A percentile compares a stretch with the other conserved stretches of the same genome.
Conservation (phyloP, 305 asterid species). For the Lippia alba region DNA sequence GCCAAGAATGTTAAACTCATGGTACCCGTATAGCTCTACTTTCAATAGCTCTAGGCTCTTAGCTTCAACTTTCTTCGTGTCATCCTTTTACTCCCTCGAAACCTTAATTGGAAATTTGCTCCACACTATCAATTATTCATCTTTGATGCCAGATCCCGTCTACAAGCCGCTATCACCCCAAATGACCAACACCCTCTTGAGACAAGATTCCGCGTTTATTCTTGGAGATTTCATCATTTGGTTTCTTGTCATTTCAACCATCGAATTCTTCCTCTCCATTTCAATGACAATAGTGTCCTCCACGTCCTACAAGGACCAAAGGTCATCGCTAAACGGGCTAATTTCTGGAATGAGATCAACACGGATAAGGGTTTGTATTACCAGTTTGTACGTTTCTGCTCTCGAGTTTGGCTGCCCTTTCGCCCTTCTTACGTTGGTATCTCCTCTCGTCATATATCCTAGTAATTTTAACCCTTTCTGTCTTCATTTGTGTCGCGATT, state of each 20-base stretch:
- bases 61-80: neutral
- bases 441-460: conserved; percentile 32
- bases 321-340: conserved; percentile 32
- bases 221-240: conserved; percentile 32
- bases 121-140: neutral
- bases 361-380: conserved; percentile 41
- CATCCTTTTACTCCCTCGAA: conserved; percentile 27
- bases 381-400: conserved; percentile 35
- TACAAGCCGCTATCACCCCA: conserved; percentile 6
- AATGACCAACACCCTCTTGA: conserved; percentile 18
- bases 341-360: conserved; percentile 25
- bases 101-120: conserved; percentile 4
- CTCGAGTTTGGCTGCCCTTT: conserved; percentile 36
- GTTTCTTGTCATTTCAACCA: neutral
- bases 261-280: conserved; percentile 36
- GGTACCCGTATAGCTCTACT: conserved; percentile 13
- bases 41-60: conserved; percentile 28
- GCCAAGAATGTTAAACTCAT: conserved; percentile 47
- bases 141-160: conserved; percentile 29
- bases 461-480: conserved; percentile 2
- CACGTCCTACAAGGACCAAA: conserved; percentile 30
- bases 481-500: conserved; percentile 21
- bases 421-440: neutral
- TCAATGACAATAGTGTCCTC: conserved; percentile 42
- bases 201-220: conserved; percentile 26